Conservation (phyloP, 768 basidiomycete genomes). For the Nidularia sp. region DNA sequence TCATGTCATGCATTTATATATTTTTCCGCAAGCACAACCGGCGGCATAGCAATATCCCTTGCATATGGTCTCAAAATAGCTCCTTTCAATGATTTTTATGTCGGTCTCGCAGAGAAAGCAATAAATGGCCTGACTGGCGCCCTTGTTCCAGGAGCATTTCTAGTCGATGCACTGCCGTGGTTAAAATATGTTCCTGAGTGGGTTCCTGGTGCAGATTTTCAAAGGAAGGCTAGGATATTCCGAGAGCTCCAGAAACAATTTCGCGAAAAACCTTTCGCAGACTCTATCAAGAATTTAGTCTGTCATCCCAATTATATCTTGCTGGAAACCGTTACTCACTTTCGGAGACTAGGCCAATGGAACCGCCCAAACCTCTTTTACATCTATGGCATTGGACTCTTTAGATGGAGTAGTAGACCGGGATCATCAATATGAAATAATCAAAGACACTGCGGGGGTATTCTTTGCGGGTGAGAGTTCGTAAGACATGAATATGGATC, state of each 20-base stretch:
- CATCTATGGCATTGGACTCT: not conserved
- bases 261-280: not conserved
- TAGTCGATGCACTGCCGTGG: not conserved
- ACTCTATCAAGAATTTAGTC: not conserved
- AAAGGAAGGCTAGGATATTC: not conserved
- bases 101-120: not conserved
- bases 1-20: not conserved
- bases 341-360: not conserved
- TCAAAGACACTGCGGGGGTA: conserved; percentile 34
- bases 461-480: conserved; percentile 21
- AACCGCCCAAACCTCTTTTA: not conserved
- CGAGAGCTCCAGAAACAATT: not conserved
- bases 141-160: not conserved
- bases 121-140: not conserved
- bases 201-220: not conserved
- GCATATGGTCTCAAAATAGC: not conserved
- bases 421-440: conserved; percentile 6
- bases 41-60: not conserved
- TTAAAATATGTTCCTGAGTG: not conserved
- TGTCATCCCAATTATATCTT: not conserved
- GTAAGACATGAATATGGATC: not conserved
- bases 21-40: not conserved
- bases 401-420: not conserved
- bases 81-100: not conserved
- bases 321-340: not conserved